Base-by-base conservation (phyloP, 352 stramenopile species). In the Phytophthora tubulina region DNA sequence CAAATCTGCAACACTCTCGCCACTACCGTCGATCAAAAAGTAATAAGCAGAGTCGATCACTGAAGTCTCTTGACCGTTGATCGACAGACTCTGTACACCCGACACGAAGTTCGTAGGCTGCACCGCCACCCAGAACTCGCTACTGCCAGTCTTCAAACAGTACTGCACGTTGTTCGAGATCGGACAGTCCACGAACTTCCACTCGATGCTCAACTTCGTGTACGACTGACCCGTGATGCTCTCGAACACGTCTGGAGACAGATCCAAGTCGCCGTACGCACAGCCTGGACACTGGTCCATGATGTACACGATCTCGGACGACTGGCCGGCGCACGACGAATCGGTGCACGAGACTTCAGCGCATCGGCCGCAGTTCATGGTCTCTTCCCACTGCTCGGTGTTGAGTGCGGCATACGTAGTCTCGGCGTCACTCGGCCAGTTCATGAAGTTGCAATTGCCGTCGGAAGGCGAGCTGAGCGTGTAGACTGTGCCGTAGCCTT, bases 21-120 rank as follows among this genome's bases (percentile, higher is more conserved):
- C 85, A 7, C 74, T 72, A 14, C 77, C 82, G 56, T 94, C 78
- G 14, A 82, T 55, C 35, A 91, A 36, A 46, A 90, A 93, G 36
- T 92, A 94, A 41, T 85, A 92, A 2, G 81, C 82, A 27, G 82
- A 92, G 46, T 83, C 70, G 14, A 94, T 73, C 82, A 94, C 82
- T 4, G 52, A 77, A 11, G 82, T 88, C 9, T 69, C 49, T 46
- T 90, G 66, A 27, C 80, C 81, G 42, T 92, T 86, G 56, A 94
- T 85, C 32, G 66, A 70, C 49, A 92, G 38, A 64, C 66, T 86
- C 70, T 79, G 30, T 55, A 94, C 72, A 31, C 86, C 86, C 4
- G 77, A 69, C 39, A 77, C 69, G 32, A 82, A 72, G 68, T 92
- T 91, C 17, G 86, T 72, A 8, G 86, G 86, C 55, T 94, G 86